These are phyloP conservation scores for Monascus ruber DNA, from an alignment of 2,329 filamentous ascomycete species.

Conservation along the genomic window DNA sequence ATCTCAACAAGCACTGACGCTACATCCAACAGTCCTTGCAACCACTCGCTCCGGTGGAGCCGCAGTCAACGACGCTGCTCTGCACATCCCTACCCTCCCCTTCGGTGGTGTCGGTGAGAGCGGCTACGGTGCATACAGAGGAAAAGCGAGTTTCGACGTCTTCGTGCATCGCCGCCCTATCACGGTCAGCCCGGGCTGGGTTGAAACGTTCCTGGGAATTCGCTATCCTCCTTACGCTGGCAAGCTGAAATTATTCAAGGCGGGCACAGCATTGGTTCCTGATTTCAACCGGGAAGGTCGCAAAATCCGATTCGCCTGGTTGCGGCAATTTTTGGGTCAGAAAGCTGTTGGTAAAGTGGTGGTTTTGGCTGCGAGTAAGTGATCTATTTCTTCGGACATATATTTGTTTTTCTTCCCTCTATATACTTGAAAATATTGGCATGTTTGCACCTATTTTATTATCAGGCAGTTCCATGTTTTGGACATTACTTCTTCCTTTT, in stretches of 20 bases:
- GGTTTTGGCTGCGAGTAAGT: conserved; percentile 31
- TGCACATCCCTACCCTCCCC: conserved; percentile 61
- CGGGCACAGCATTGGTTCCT: conserved; percentile 42
- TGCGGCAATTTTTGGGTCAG: conserved; percentile 28
- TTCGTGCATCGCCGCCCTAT: conserved; percentile 51
- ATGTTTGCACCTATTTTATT: too few relatives aligned
- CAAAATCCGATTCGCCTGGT: conserved; percentile 27
- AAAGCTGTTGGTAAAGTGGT: conserved; percentile 25
- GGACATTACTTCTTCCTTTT: too few relatives aligned
- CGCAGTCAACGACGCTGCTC: conserved; percentile 47
- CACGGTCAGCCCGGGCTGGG: conserved; percentile 49
- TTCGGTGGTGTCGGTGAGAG: conserved; percentile 79
- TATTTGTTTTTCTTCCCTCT: neutral
- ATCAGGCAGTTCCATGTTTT: too few relatives aligned
- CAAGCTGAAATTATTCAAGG: conserved; percentile 42
- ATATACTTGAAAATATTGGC: neutral
- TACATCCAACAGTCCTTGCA: conserved; percentile 40
- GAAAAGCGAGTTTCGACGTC: conserved; percentile 54
- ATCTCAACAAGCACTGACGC: neutral
- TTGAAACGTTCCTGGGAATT: conserved; percentile 45
- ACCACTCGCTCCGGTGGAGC: conserved; percentile 58
- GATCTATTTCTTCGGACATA: conserved; percentile 1
- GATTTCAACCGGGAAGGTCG: conserved; percentile 50
- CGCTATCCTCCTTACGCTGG: conserved; percentile 51
- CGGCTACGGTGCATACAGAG: conserved; percentile 66